Conservation (phyloP, 176 grass and related monocot species). For the Aegilops sharonensis region DNA sequence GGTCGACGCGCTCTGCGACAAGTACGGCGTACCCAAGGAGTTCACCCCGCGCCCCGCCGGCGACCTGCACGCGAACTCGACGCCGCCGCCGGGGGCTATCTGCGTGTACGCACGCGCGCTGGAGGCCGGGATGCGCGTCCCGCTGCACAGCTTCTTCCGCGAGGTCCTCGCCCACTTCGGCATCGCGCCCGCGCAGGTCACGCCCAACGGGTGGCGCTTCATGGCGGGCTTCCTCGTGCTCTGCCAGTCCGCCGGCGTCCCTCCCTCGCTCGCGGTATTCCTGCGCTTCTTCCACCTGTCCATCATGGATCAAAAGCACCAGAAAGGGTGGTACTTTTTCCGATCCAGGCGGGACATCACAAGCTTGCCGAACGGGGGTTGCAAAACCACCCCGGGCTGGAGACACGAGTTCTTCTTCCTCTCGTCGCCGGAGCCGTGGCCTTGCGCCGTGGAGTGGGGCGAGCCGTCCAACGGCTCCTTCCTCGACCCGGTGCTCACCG, state of each 20-base stretch:
- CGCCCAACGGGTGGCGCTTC: neutral
- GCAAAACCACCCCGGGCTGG: too few species aligned
- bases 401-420: too few species aligned
- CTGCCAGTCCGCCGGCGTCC: neutral
- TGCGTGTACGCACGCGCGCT: neutral
- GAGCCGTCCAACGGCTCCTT: too few species aligned
- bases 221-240: neutral
- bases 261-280: neutral
- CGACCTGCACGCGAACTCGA: neutral
- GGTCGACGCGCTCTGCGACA: neutral
- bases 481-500: too few species aligned
- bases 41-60: neutral
- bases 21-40: neutral
- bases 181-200: neutral
- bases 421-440: too few species aligned
- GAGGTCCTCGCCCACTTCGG: neutral
- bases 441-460: too few species aligned
- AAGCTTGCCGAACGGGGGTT: too few species aligned
- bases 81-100: neutral
- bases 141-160: neutral
- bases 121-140: neutral
- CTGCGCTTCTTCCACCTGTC: neutral
- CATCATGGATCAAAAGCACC: too few species aligned
- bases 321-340: too few species aligned
- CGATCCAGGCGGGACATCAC: too few species aligned